Evolutionary conservation across 2,329 filamentous ascomycete species (phyloP).

Genomic region (Colletotrichum trifolii): DNA sequence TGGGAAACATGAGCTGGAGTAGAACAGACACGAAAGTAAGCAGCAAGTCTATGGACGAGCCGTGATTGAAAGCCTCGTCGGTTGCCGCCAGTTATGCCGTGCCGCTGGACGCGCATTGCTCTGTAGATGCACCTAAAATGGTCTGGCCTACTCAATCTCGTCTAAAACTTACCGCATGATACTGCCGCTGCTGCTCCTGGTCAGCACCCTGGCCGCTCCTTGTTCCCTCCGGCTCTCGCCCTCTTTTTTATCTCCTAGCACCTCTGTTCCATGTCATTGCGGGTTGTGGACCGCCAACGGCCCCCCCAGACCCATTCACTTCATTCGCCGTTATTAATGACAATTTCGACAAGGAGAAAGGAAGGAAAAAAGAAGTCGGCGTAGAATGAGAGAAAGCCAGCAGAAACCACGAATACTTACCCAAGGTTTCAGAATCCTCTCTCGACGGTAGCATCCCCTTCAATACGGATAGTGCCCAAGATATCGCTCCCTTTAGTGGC

Average conservation of each 20-base stretch:
- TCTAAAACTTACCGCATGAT: constrained; percentile 18
- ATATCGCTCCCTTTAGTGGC: too few species aligned
- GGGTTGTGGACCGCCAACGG: constrained; percentile 19
- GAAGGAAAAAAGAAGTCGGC: neutral
- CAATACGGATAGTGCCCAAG: too few species aligned
- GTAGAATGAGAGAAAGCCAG: too few species aligned
- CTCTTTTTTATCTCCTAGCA: constrained; percentile 10
- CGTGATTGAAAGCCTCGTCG: too few species aligned
- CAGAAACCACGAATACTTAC: too few species aligned
- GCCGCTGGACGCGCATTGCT: too few species aligned
- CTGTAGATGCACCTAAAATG: neutral
- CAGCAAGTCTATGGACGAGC: too few species aligned
- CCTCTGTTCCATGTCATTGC: constrained; percentile 18
- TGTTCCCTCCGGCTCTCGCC: neutral
- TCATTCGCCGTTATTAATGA: constrained; percentile 27
- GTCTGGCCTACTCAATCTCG: constrained; percentile 27
- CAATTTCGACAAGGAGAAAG: constrained; percentile 12
- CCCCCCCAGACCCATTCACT: constrained; percentile 17
- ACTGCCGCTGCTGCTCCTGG: constrained; percentile 23
- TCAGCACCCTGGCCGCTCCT: constrained; percentile 7
- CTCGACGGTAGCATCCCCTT: too few species aligned
- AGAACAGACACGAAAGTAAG: too few species aligned
- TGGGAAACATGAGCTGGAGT: too few species aligned
- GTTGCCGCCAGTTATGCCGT: too few species aligned
- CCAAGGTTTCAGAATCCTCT: too few species aligned